A percentile compares a stretch with the other conserved stretches of the same genome.
These are phyloP conservation scores for Prunus yedoensis DNA, from an alignment of 331 rosid genomes.

Conservation along the genomic window DNA sequence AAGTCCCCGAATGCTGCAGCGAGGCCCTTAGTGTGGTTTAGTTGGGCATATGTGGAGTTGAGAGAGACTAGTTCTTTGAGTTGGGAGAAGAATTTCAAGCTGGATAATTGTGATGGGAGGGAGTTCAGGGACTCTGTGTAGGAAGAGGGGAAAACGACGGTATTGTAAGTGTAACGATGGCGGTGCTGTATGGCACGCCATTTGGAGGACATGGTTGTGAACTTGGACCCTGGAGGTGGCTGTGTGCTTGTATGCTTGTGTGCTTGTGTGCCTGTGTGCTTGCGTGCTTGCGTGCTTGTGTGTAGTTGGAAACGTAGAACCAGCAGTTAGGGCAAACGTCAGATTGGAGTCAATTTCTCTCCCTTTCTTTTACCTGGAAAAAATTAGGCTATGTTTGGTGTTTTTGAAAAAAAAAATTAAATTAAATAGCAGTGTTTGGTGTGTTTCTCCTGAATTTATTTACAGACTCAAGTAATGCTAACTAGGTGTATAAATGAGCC, in stretches of 20 bases:
- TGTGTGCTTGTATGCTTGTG: too few species aligned
- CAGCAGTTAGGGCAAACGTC: constrained; percentile 12
- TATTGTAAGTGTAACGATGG: constrained; percentile 91
- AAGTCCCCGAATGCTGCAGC: constrained; percentile 49
- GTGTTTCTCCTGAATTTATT: too few species aligned
- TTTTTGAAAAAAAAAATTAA: too few species aligned
- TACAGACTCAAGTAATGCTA: too few species aligned
- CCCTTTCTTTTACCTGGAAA: too few species aligned
- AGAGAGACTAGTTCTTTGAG: constrained; percentile 53
- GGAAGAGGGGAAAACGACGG: constrained; percentile 63
- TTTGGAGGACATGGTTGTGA: constrained; percentile 75
- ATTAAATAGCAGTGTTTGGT: too few species aligned
- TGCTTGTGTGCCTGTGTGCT: too few species aligned
- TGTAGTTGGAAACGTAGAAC: not conserved
- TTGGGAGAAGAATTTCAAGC: constrained; percentile 49
- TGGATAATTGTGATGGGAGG: constrained; percentile 9
- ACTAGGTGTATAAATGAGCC: too few species aligned
- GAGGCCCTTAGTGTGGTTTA: constrained; percentile 54
- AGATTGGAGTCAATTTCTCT: too few species aligned
- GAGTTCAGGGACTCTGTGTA: constrained; percentile 47
- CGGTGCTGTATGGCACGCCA: constrained; percentile 99
- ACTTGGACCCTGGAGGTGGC: not conserved
- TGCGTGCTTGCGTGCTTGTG: not conserved
- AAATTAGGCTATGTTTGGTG: too few species aligned
- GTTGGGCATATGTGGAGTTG: constrained; percentile 83